Evolutionary conservation across 116 monocot species (phyloP).

Genomic region (Posidonia oceanica): DNA sequence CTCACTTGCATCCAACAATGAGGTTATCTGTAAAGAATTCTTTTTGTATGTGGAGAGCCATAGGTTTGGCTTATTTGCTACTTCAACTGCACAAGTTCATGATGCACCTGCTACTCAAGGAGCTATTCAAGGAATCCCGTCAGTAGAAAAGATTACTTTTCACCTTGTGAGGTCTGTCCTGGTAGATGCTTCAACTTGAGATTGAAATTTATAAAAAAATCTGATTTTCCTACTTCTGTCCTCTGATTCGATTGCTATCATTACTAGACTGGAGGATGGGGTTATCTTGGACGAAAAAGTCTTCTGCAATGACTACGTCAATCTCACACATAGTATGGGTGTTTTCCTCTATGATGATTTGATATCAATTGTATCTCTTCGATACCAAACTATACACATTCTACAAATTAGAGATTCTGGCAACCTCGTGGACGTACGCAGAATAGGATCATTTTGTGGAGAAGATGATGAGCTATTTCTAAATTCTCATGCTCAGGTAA

Average conservation of each 20-base stretch:
- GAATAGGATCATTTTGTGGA: conserved; percentile 68
- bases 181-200: conserved; percentile 5
- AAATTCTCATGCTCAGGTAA: conserved; percentile 66
- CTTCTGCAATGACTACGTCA: conserved; percentile 84
- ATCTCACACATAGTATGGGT: conserved; percentile 72
- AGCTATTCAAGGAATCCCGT: conserved; percentile 73
- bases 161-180: conserved; percentile 82
- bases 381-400: conserved; percentile 87
- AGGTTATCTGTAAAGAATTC: conserved; percentile 89
- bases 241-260: conserved; percentile 1
- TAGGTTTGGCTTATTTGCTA: conserved; percentile 91
- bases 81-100: conserved; percentile 67
- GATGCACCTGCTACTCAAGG: conserved; percentile 57
- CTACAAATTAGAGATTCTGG: conserved; percentile 90
- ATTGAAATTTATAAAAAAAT: background rate
- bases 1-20: conserved; percentile 70
- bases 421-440: conserved; percentile 77
- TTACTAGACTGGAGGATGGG: conserved; percentile 86
- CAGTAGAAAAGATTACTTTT: conserved; percentile 90
- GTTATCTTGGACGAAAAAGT: conserved; percentile 72
- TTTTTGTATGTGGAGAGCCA: conserved; percentile 75
- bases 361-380: conserved; percentile 74
- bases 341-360: conserved; percentile 92
- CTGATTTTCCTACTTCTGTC: conserved; percentile 4
- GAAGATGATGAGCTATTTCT: conserved; percentile 97